Evolutionary conservation across 306 rosid species (phyloP).

Genomic region (Lupinus albus): DNA sequence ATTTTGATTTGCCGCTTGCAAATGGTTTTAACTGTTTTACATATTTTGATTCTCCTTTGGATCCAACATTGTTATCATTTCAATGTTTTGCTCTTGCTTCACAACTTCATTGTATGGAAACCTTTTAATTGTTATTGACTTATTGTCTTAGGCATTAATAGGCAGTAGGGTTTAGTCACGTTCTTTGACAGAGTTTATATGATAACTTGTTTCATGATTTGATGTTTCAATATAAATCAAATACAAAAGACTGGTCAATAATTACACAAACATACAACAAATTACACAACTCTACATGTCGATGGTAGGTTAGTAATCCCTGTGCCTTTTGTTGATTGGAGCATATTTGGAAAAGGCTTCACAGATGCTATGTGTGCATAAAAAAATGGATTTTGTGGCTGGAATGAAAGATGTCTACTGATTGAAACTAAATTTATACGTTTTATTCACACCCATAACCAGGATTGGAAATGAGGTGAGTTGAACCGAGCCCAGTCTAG

Average conservation of each 20-base stretch:
- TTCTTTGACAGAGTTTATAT: conserved; percentile 5
- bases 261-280: neutral
- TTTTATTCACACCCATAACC: too few species aligned
- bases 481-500: too few species aligned
- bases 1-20: conserved; percentile 15
- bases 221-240: conserved; percentile 3
- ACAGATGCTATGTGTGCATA: neutral
- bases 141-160: neutral
- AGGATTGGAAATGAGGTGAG: too few species aligned
- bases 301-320: neutral
- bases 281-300: neutral
- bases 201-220: conserved; percentile 27
- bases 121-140: conserved; percentile 7
- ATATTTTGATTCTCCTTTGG: conserved; percentile 4
- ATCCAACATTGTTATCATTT: conserved; percentile 5
- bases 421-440: too few species aligned
- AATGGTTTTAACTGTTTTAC: conserved; percentile 35
- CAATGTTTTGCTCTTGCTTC: conserved; percentile 26
- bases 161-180: conserved; percentile 17
- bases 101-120: conserved; percentile 3
- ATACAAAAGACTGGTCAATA: neutral
- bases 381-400: neutral
- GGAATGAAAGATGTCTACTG: neutral
- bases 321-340: neutral
- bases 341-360: conserved; percentile 10